A percentile compares a stretch with the other conserved stretches of the same genome.
These are phyloP conservation scores for Populus hybrid DNA, from an alignment of 441 rosid genomes.

Conservation along the genomic window DNA sequence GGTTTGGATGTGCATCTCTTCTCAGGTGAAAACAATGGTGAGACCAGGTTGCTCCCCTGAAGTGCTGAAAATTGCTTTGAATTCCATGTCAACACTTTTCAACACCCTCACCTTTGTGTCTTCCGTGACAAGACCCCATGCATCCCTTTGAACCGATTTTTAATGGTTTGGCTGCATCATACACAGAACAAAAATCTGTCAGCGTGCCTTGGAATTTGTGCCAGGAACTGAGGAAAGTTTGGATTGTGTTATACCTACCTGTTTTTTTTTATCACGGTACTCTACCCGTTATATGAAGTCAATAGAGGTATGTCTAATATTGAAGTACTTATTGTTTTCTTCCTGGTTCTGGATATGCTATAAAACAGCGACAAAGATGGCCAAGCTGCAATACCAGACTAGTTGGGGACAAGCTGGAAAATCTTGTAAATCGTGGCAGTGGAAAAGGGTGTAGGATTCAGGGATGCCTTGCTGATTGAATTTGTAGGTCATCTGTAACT, in stretches of 20 bases:
- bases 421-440: background rate
- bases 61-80: conserved; percentile 31
- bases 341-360: background rate
- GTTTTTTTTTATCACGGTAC: background rate
- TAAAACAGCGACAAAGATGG: background rate
- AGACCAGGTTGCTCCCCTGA: conserved; percentile 40
- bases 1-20: background rate
- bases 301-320: background rate
- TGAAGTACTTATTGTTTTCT: background rate
- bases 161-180: background rate
- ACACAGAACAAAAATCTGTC: background rate
- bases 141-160: conserved; percentile 32
- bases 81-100: conserved; percentile 30
- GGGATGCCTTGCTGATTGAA: background rate
- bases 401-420: background rate
- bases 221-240: background rate
- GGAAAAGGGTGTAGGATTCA: background rate
- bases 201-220: background rate
- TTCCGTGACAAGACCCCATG: conserved; percentile 19
- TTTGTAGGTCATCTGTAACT: background rate
- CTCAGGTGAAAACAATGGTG: conserved; percentile 33
- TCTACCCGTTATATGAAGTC: background rate
- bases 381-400: background rate
- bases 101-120: conserved; percentile 22
- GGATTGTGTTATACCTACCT: background rate